A percentile compares a stretch with the other conserved stretches of the same genome.
Evolutionary conservation across 768 basidiomycete genomes (phyloP).

Genomic region (Phlegmacium glaucopus): DNA sequence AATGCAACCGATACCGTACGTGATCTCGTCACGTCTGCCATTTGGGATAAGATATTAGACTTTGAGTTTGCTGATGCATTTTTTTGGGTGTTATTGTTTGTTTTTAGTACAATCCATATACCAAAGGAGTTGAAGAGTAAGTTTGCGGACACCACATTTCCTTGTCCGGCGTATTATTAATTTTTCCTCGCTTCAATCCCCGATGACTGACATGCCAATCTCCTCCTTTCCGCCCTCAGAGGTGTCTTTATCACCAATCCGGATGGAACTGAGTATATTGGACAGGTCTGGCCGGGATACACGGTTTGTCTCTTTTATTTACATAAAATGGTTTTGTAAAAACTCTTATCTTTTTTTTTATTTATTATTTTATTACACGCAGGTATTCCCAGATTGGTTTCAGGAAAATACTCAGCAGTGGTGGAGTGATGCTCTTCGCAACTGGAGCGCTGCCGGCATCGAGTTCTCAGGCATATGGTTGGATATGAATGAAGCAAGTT

Average conservation of each 20-base stretch:
- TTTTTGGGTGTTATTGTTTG: slow-evolving; percentile 1
- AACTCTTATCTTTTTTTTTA: too few species aligned
- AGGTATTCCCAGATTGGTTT: slow-evolving; percentile 33
- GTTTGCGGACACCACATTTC: slow-evolving; percentile 16
- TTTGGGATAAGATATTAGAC: neutral
- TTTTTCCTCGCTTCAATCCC: slow-evolving; percentile 9
- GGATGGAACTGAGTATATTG: slow-evolving; percentile 67
- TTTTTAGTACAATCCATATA: slow-evolving; percentile 63
- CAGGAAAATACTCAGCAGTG: slow-evolving; percentile 25
- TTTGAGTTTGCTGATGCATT: neutral
- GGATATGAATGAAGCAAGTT: slow-evolving; percentile 34
- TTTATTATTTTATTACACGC: neutral
- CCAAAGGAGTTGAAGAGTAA: slow-evolving; percentile 55
- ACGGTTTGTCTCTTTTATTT: slow-evolving; percentile 36
- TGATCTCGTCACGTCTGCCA: slow-evolving; percentile 12
- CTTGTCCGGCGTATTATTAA: neutral
- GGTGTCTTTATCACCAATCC: slow-evolving; percentile 73
- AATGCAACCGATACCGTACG: slow-evolving; percentile 63
- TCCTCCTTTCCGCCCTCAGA: slow-evolving; percentile 28
- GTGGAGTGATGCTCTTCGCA: slow-evolving; percentile 30
- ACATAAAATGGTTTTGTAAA: too few species aligned
- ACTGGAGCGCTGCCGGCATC: slow-evolving; percentile 26
- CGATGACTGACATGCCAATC: neutral
- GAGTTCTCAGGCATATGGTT: slow-evolving; percentile 32
- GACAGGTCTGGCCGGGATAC: slow-evolving; percentile 77